phyloP scores from a whole-genome alignment of 1,284 basidiomycete genomes.

The Tremellales sp. region DNA sequence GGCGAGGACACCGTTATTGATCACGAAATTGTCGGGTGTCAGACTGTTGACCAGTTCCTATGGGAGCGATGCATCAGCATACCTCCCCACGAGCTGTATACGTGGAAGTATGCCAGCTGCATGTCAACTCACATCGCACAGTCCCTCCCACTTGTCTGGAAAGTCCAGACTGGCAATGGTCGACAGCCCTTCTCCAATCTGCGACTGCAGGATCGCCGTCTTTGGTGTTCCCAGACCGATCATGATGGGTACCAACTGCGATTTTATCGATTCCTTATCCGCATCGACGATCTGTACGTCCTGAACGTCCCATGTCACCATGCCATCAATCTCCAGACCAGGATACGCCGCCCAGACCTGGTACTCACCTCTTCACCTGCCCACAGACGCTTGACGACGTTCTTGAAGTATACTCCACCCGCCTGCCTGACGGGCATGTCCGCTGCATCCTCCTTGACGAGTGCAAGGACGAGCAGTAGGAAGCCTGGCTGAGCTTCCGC shows the following conservation, averaged over 20 bases:
- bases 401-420: conserved; percentile 84
- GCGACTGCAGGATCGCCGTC: conserved; percentile 55
- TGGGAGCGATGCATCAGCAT: conserved; percentile 2
- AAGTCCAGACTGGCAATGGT: conserved; percentile 85
- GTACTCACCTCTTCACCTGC: conserved; percentile 62
- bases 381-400: conserved; percentile 78
- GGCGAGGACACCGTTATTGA: conserved; percentile 85
- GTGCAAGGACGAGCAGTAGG: conserved; percentile 68
- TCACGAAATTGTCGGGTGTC: conserved; percentile 69
- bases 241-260: conserved; percentile 54
- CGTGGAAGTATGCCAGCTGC: neutral
- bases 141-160: conserved; percentile 73
- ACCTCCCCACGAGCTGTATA: neutral
- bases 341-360: too few relatives aligned
- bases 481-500: conserved; percentile 74
- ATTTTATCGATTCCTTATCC: conserved; percentile 53
- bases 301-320: conserved; percentile 7
- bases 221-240: conserved; percentile 51
- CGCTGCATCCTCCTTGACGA: conserved; percentile 57
- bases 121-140: conserved; percentile 67
- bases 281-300: conserved; percentile 34
- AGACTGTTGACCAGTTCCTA: conserved; percentile 82
- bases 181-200: conserved; percentile 84
- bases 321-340: conserved; percentile 7
- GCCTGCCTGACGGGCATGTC: conserved; percentile 64